Conservation (phyloP, 2,329 filamentous ascomycete species). For the Trichoderma sp. region DNA sequence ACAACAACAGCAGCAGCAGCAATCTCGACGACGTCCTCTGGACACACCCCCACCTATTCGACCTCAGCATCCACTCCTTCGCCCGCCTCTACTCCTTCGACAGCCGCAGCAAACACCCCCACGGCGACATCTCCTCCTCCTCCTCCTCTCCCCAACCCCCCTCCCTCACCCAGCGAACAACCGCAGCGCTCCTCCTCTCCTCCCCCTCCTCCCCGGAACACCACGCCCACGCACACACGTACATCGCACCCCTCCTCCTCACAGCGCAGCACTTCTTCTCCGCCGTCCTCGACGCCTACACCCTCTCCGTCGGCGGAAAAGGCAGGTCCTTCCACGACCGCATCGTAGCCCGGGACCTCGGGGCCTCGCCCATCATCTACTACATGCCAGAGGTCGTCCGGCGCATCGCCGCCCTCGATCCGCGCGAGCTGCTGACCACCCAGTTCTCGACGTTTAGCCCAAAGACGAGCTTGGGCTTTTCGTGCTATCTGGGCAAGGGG, state of each 20-base stretch:
- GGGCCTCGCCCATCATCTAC: conserved; percentile 2
- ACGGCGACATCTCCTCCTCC: too few species aligned
- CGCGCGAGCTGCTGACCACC: background rate
- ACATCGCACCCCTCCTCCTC: background rate
- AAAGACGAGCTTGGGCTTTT: conserved; percentile 2
- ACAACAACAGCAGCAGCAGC: too few species aligned
- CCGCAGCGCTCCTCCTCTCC: background rate
- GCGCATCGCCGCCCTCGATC: conserved; percentile 1
- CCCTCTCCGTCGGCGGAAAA: background rate
- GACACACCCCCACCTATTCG: background rate
- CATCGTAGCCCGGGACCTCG: background rate
- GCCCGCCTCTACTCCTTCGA: background rate
- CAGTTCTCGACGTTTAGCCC: conserved; percentile 3
- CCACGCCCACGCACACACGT: background rate
- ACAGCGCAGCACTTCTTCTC: conserved; percentile 7
- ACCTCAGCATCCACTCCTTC: background rate
- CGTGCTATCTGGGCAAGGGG: background rate
- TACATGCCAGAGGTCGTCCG: conserved; percentile 6
- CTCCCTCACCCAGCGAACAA: background rate
- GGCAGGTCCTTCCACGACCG: background rate
- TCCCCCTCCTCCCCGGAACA: too few species aligned
- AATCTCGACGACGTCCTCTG: background rate
- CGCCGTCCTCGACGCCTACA: background rate
- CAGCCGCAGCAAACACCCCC: too few species aligned
- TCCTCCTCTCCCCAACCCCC: too few species aligned